Percentiles rank a stretch among this genome's conserved stretches.
Conservation (phyloP, 2,329 filamentous ascomycete genomes). For the Epicoccum sorghinum region DNA sequence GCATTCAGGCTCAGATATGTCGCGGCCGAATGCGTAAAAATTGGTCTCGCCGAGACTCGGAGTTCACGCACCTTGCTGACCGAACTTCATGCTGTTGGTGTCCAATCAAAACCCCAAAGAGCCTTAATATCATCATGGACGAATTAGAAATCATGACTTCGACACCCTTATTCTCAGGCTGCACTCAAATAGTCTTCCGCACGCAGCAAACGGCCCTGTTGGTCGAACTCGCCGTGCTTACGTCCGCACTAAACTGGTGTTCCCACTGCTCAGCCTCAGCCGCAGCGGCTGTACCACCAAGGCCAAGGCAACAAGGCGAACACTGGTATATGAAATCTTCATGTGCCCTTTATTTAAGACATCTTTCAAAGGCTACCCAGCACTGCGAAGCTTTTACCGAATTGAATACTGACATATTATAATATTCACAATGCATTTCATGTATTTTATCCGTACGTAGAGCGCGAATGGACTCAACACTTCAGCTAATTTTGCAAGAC, state of each 20-base stretch:
- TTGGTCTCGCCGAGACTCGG: too few relatives aligned
- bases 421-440: not conserved
- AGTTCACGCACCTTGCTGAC: too few relatives aligned
- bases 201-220: constrained; percentile 6
- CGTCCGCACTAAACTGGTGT: constrained; percentile 5
- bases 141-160: not conserved
- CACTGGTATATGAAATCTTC: not conserved
- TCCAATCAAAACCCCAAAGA: not conserved
- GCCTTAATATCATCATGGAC: not conserved
- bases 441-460: constrained; percentile 1
- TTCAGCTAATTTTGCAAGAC: not conserved
- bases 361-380: too few relatives aligned
- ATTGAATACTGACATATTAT: too few relatives aligned
- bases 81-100: not conserved
- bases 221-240: constrained; percentile 6
- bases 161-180: not conserved
- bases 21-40: too few relatives aligned
- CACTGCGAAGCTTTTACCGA: too few relatives aligned
- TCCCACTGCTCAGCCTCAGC: constrained; percentile 11
- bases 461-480: not conserved
- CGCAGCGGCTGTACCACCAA: constrained; percentile 4
- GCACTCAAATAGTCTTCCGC: not conserved
- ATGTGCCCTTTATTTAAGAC: not conserved
- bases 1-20: too few relatives aligned
- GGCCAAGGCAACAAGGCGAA: not conserved